Percentiles rank a stretch among this genome's conserved stretches.
Conservation (phyloP, 2,329 filamentous ascomycete species). For the Fusarium acutatum region DNA sequence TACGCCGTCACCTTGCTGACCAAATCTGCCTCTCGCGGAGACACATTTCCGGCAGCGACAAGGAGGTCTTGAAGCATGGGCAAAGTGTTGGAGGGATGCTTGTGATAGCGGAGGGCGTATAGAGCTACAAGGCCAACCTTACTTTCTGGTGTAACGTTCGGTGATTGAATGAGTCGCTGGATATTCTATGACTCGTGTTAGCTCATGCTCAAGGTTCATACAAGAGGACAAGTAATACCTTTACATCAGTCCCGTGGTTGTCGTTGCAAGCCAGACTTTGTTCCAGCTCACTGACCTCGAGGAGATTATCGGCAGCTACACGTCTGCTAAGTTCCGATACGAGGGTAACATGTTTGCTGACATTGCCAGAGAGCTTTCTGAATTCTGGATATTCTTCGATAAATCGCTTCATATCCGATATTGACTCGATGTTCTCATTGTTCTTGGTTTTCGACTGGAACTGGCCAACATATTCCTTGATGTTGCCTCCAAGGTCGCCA, state of each 20-base stretch:
- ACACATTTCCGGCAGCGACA: slow-evolving; percentile 81
- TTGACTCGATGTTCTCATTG: slow-evolving; percentile 94
- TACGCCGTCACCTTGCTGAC: slow-evolving; percentile 86
- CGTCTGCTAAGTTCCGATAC: slow-evolving; percentile 92
- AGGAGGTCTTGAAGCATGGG: slow-evolving; percentile 89
- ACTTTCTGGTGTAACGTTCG: slow-evolving; percentile 78
- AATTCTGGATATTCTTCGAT: slow-evolving; percentile 99
- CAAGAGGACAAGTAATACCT: slow-evolving; percentile 60
- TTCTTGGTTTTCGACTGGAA: slow-evolving; percentile 98
- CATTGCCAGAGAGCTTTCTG: slow-evolving; percentile 94
- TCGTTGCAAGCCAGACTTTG: slow-evolving; percentile 98
- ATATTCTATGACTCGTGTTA: slow-evolving; percentile 66
- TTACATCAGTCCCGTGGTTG: slow-evolving; percentile 90
- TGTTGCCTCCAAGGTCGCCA: slow-evolving; percentile 92
- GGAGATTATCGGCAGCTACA: slow-evolving; percentile 83
- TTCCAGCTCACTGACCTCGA: slow-evolving; percentile 98
- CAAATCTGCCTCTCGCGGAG: slow-evolving; percentile 77
- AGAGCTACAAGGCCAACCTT: slow-evolving; percentile 91
- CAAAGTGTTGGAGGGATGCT: slow-evolving; percentile 82
- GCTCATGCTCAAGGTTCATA: neutral
- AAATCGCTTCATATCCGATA: slow-evolving; percentile 98
- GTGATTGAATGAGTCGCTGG: slow-evolving; percentile 85
- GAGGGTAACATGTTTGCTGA: slow-evolving; percentile 97
- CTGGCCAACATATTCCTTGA: slow-evolving; percentile 98
- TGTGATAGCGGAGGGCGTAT: slow-evolving; percentile 94